Conservation (phyloP, 305 asterid species). For the Fraxinus greggii region DNA sequence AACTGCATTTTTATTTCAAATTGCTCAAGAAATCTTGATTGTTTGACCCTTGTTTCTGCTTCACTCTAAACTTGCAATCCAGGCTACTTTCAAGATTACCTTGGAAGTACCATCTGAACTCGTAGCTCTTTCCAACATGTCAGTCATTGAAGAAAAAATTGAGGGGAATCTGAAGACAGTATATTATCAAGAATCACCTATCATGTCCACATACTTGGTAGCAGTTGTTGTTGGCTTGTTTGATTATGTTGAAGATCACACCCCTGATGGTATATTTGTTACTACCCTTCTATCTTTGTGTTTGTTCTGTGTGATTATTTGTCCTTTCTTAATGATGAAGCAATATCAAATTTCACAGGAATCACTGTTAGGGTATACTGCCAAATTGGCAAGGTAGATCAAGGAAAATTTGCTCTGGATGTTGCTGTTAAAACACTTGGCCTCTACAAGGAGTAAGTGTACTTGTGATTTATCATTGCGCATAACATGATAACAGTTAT, state of each 20-base stretch:
- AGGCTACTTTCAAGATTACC: conserved; percentile 96
- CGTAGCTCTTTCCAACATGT: conserved; percentile 95
- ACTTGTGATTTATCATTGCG: background rate
- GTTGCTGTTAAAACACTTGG: conserved; percentile 94
- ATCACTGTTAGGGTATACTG: conserved; percentile 81
- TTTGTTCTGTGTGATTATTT: conserved; percentile 9
- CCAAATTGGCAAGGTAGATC: conserved; percentile 81
- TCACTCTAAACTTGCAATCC: conserved; percentile 24
- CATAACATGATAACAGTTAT: background rate
- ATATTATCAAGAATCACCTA: conserved; percentile 86
- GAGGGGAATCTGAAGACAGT: conserved; percentile 72
- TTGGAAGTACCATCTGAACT: conserved; percentile 91
- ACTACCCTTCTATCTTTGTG: conserved; percentile 5
- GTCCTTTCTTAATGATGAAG: conserved; percentile 11
- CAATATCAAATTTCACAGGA: conserved; percentile 46
- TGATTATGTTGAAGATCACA: conserved; percentile 88
- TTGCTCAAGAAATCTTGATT: conserved; percentile 19
- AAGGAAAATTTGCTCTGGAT: conserved; percentile 86
- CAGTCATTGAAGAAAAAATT: conserved; percentile 64
- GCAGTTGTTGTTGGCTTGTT: conserved; percentile 96
- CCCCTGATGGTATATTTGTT: conserved; percentile 72
- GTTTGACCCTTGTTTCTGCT: conserved; percentile 14
- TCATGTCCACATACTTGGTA: conserved; percentile 97
- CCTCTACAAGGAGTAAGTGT: conserved; percentile 74
- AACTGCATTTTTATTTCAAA: background rate